Conservation (phyloP, 345 rosid genomes). For the Raphanus sativus region DNA sequence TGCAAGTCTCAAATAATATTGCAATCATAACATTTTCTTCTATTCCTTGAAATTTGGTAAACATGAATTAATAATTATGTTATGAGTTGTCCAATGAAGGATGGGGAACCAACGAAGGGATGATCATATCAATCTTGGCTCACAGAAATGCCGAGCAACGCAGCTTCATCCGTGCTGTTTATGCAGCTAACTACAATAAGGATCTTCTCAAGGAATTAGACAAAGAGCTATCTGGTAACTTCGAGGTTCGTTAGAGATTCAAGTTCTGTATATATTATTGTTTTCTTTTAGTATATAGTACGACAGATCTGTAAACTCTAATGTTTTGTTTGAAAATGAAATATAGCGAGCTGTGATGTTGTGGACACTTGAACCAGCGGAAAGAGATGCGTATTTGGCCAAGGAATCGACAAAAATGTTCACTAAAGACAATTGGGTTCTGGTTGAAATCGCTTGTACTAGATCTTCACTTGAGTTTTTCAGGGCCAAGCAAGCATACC, state of each 20-base stretch:
- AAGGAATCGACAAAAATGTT: conserved; percentile 75
- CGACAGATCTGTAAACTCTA: background rate
- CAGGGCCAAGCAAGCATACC: conserved; percentile 69
- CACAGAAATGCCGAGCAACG: conserved; percentile 80
- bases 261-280: background rate
- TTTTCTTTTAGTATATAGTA: background rate
- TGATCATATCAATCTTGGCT: conserved; percentile 78
- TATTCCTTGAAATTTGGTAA: background rate
- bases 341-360: conserved; percentile 52
- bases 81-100: conserved; percentile 42
- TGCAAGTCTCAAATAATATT: background rate
- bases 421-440: conserved; percentile 67
- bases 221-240: conserved; percentile 72
- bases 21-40: background rate
- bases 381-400: conserved; percentile 77
- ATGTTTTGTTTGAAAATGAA: conserved; percentile 16
- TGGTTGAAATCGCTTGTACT: conserved; percentile 81
- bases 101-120: conserved; percentile 85
- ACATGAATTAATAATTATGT: background rate
- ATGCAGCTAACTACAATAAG: conserved; percentile 62
- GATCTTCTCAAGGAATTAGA: conserved; percentile 75
- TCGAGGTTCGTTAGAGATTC: conserved; percentile 49
- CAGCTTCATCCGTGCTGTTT: conserved; percentile 52
- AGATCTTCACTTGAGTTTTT: conserved; percentile 66
- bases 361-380: conserved; percentile 74